These are phyloP conservation scores for Oryza nivara DNA, from an alignment of 176 grass and related monocot genomes.

Conservation along the genomic window DNA sequence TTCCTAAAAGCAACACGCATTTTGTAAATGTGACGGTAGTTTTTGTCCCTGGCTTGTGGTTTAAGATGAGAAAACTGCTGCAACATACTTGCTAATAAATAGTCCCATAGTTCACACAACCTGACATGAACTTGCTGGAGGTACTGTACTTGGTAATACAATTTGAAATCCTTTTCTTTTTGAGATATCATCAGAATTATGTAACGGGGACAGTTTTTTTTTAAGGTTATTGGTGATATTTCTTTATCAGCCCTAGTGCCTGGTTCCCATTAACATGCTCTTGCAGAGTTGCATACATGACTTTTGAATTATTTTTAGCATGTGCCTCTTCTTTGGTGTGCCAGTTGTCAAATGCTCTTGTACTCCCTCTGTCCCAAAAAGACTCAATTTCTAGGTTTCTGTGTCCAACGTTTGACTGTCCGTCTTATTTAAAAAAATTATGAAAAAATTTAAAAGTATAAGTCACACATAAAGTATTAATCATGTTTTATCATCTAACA, in stretches of 20 bases:
- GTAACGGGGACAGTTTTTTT: background rate
- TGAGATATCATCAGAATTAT: slow-evolving; percentile 10
- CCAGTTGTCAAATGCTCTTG: background rate
- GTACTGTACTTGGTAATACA: background rate
- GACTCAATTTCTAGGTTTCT: too few relatives aligned
- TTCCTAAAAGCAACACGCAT: background rate
- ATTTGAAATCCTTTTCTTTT: background rate
- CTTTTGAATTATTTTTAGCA: background rate
- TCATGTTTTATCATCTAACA: too few relatives aligned
- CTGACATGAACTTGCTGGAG: background rate
- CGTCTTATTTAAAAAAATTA: too few relatives aligned
- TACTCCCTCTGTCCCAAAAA: too few relatives aligned
- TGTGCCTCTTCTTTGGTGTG: background rate
- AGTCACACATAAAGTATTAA: too few relatives aligned
- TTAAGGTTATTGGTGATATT: background rate
- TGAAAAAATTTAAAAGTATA: too few relatives aligned
- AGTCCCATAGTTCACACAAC: background rate
- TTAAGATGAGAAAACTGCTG: background rate
- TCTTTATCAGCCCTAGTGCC: background rate
- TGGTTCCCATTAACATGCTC: background rate
- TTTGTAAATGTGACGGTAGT: background rate
- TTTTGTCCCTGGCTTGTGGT: background rate
- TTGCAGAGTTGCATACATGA: background rate
- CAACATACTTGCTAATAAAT: background rate
- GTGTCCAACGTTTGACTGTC: too few relatives aligned